These are phyloP conservation scores for Sporothrix globosa DNA, from an alignment of 2,329 filamentous ascomycete genomes.

Conservation along the genomic window DNA sequence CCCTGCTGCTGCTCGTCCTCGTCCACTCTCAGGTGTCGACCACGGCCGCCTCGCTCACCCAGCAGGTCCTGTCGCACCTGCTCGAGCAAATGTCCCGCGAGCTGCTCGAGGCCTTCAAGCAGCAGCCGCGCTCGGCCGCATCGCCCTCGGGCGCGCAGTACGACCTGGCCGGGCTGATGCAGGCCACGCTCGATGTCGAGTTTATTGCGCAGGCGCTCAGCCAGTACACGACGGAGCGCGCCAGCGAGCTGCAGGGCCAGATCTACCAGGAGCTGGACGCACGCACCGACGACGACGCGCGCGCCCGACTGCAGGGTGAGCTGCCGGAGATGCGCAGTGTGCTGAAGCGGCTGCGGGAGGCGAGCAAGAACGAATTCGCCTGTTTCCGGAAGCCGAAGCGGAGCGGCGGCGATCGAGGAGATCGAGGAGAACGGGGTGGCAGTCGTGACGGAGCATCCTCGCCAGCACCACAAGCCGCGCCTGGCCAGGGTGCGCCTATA, in stretches of 20 bases:
- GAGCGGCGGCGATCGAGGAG: conserved; percentile 26
- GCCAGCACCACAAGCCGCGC: conserved; percentile 6
- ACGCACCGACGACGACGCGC: conserved; percentile 84
- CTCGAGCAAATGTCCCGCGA: conserved; percentile 79
- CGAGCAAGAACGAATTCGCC: conserved; percentile 83
- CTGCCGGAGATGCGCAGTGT: conserved; percentile 86
- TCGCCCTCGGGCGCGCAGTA: conserved; percentile 50
- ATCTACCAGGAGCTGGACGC: conserved; percentile 87
- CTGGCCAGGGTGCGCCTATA: conserved; percentile 1
- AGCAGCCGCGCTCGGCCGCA: conserved; percentile 47
- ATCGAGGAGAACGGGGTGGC: not conserved
- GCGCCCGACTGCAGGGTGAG: conserved; percentile 79
- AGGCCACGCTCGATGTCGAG: conserved; percentile 95
- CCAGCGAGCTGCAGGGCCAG: conserved; percentile 79
- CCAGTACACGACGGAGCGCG: conserved; percentile 83
- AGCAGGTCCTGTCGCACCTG: conserved; percentile 81
- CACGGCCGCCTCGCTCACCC: conserved; percentile 73
- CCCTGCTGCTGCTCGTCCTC: conserved; percentile 81
- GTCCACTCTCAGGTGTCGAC: conserved; percentile 89
- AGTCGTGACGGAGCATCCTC: conserved; percentile 12
- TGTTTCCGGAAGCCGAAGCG: conserved; percentile 72
- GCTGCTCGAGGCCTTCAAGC: conserved; percentile 79
- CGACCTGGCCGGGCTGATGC: conserved; percentile 82
- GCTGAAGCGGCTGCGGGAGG: conserved; percentile 80
- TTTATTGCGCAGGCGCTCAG: conserved; percentile 93